Percentiles rank a stretch among this genome's conserved stretches.
Conservation (phyloP, 768 basidiomycete species). For the Pisolithus tinctorius region DNA sequence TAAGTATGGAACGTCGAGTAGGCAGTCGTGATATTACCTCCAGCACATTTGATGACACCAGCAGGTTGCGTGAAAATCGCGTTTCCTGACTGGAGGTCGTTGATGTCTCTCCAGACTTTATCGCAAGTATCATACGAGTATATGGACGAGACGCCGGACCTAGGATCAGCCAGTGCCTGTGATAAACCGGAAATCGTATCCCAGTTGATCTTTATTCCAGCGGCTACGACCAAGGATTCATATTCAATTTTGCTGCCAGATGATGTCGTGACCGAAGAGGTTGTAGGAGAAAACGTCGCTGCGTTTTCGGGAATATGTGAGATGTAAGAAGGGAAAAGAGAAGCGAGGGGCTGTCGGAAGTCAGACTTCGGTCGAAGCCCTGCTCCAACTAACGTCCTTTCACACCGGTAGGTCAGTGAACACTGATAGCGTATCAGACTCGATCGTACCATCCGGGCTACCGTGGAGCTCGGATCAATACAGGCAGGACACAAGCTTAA, state of each 20-base stretch:
- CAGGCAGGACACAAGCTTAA: neutral
- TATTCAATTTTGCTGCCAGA: conserved; percentile 70
- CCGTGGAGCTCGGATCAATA: neutral
- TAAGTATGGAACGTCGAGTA: conserved; percentile 1
- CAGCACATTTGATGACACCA: conserved; percentile 90
- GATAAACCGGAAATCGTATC: conserved; percentile 64
- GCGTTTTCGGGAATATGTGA: conserved; percentile 66
- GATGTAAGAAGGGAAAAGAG: conserved; percentile 72
- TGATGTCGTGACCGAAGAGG: conserved; percentile 66
- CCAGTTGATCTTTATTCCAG: conserved; percentile 86
- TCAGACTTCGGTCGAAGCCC: conserved; percentile 69
- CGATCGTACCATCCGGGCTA: conserved; percentile 81
- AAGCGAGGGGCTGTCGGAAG: conserved; percentile 57
- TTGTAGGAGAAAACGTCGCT: conserved; percentile 64
- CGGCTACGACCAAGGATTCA: conserved; percentile 82
- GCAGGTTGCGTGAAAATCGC: conserved; percentile 95
- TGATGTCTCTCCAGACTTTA: conserved; percentile 81
- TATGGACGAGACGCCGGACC: conserved; percentile 83
- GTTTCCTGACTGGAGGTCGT: conserved; percentile 65
- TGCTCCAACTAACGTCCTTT: conserved; percentile 88
- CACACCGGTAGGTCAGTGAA: conserved; percentile 3
- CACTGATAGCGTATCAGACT: neutral
- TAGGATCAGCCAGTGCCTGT: conserved; percentile 68
- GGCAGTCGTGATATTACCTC: conserved; percentile 42
- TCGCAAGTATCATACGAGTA: conserved; percentile 89